Evolutionary conservation across 2,329 filamentous ascomycete genomes (phyloP).

Genomic region (Fusarium sacchari): DNA sequence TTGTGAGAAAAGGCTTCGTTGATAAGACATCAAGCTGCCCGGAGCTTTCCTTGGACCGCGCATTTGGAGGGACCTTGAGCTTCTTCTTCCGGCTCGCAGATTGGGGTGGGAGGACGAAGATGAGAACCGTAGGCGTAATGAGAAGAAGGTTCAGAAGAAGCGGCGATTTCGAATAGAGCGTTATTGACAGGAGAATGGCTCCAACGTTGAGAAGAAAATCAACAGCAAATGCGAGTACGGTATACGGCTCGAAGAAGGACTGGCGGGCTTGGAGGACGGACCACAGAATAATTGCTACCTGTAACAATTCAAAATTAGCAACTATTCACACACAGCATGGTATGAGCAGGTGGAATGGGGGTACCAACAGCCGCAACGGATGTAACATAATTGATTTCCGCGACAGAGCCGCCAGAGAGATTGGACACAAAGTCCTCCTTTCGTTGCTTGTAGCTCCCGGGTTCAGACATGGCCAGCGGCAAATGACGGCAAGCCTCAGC

Average conservation of each 20-base stretch:
- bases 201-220: conserved; percentile 91
- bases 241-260: conserved; percentile 83
- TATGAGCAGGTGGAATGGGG: neutral
- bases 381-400: conserved; percentile 88
- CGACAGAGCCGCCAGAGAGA: conserved; percentile 81
- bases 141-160: conserved; percentile 80
- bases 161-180: conserved; percentile 81
- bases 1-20: conserved; percentile 90
- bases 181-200: conserved; percentile 84
- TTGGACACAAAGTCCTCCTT: conserved; percentile 98
- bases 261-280: conserved; percentile 86
- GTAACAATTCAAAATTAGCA: conserved; percentile 30
- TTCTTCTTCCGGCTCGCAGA: conserved; percentile 55
- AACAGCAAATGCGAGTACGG: conserved; percentile 71
- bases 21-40: conserved; percentile 64
- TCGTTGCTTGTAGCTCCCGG: conserved; percentile 80
- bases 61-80: conserved; percentile 57
- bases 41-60: conserved; percentile 49
- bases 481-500: conserved; percentile 6
- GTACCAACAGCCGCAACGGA: conserved; percentile 80
- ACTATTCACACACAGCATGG: neutral
- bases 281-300: conserved; percentile 89
- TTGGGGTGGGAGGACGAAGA: conserved; percentile 64
- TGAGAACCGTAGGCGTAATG: conserved; percentile 73
- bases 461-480: conserved; percentile 49